These are phyloP conservation scores for Magnolia sinica DNA, from an alignment of 164 flowering plant genomes.

Conservation along the genomic window DNA sequence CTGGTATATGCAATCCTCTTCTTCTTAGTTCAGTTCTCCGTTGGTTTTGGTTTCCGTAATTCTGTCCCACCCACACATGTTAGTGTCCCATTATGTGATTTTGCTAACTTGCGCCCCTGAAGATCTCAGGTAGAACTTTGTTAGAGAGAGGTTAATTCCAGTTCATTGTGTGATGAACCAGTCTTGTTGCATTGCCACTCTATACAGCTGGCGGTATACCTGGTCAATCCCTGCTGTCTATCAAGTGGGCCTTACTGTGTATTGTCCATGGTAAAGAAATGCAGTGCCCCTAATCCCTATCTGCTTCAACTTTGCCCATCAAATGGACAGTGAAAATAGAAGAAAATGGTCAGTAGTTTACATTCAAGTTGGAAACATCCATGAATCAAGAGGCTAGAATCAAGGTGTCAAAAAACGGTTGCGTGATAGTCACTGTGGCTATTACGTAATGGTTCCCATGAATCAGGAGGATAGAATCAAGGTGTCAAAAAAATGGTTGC, in stretches of 20 bases:
- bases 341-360: too few species aligned
- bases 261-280: background rate
- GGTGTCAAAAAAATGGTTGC: too few species aligned
- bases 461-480: too few species aligned
- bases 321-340: too few species aligned
- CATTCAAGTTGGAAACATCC: too few species aligned
- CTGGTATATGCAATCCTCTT: constrained; percentile 33
- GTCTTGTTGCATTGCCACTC: background rate
- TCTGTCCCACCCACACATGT: too few species aligned
- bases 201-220: background rate
- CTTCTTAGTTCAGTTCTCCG: background rate
- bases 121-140: background rate
- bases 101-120: background rate
- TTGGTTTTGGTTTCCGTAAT: background rate
- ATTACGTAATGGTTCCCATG: too few species aligned
- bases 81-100: background rate
- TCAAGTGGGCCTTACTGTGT: background rate
- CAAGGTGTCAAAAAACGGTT: too few species aligned
- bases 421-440: too few species aligned
- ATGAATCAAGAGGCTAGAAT: too few species aligned
- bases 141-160: background rate
- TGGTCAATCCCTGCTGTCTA: background rate
- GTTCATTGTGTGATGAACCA: background rate
- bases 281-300: background rate
- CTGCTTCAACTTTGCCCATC: too few species aligned